phyloP scores from a whole-genome alignment of 2,329 filamentous ascomycete genomes.

The Botrytis pseudocinerea region DNA sequence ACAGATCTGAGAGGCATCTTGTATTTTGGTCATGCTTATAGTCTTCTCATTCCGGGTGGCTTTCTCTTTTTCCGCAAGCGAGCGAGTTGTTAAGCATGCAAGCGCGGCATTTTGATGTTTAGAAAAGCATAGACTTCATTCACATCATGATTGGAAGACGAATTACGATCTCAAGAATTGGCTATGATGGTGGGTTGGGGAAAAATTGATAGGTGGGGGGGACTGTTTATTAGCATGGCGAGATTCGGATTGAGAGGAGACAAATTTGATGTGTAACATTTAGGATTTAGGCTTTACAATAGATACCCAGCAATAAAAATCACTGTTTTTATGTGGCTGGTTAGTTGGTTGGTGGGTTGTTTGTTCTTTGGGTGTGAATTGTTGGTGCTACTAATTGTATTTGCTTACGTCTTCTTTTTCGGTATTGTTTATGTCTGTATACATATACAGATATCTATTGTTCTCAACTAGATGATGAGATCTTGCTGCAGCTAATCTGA shows the following conservation, averaged over 20 bases:
- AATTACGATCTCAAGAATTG: neutral
- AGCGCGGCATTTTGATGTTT: neutral
- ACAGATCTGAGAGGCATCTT: conserved; percentile 1
- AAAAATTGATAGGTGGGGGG: neutral
- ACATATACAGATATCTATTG: too few relatives aligned
- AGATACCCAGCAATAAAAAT: neutral
- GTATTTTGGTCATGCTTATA: neutral
- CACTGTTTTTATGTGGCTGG: neutral
- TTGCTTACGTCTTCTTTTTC: neutral
- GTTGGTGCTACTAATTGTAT: neutral
- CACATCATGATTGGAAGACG: neutral
- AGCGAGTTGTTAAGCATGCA: neutral
- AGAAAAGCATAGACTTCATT: neutral
- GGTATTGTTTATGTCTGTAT: neutral
- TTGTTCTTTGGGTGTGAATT: neutral
- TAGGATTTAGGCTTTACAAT: neutral
- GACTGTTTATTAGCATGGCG: neutral
- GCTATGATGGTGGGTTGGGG: neutral
- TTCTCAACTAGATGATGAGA: neutral
- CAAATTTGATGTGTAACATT: neutral
- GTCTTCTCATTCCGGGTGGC: neutral
- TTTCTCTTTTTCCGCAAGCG: neutral
- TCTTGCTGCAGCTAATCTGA: neutral
- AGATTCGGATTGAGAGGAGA: neutral
- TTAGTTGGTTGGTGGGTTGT: neutral